These are phyloP conservation scores for Fraxinus excelsior DNA, from an alignment of 257 asterid species.

Conservation along the genomic window DNA sequence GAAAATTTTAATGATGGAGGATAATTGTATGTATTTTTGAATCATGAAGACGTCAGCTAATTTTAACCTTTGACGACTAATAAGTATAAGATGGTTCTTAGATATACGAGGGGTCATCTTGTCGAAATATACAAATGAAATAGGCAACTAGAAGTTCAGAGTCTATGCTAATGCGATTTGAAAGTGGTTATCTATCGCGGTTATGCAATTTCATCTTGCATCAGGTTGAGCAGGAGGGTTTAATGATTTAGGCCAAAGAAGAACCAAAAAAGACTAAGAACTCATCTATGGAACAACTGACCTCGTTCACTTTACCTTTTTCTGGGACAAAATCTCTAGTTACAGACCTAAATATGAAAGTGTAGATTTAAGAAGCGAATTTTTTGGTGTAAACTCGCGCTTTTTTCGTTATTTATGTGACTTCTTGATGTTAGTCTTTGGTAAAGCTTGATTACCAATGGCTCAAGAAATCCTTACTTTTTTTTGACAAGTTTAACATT, in stretches of 20 bases:
- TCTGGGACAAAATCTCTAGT: background rate
- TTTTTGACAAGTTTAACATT: background rate
- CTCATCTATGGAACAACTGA: background rate
- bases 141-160: background rate
- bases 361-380: background rate
- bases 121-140: constrained; percentile 9
- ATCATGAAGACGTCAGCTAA: too few relatives aligned
- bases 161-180: too few relatives aligned
- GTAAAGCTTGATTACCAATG: background rate
- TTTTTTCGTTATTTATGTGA: background rate
- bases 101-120: too few relatives aligned
- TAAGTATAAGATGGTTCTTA: too few relatives aligned
- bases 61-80: too few relatives aligned
- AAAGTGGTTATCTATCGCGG: too few relatives aligned
- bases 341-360: background rate
- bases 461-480: background rate
- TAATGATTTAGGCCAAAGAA: too few relatives aligned
- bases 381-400: background rate
- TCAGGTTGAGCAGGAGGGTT: too few relatives aligned
- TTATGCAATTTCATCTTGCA: too few relatives aligned
- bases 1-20: background rate
- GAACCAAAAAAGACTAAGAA: too few relatives aligned
- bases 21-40: too few relatives aligned
- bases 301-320: background rate
- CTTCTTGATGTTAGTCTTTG: background rate